These are phyloP conservation scores for Pilaira anomala DNA, from an alignment of 192 early-diverging fungal species.

Conservation along the genomic window DNA sequence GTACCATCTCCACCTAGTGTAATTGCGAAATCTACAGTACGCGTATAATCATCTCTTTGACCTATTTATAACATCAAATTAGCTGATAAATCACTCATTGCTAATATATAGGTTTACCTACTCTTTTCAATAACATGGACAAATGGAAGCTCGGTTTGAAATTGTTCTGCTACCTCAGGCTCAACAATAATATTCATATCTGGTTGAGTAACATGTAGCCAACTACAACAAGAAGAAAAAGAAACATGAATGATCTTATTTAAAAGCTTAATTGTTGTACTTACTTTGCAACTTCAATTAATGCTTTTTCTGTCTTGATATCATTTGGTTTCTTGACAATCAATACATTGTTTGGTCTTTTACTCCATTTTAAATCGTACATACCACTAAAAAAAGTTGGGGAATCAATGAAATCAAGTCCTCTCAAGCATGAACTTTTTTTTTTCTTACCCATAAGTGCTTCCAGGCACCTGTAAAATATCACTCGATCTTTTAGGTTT, in stretches of 20 bases:
- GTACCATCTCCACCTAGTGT: conserved; percentile 95
- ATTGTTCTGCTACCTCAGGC: conserved; percentile 56
- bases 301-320: conserved; percentile 57
- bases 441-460: conserved; percentile 46
- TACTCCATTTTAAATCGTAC: conserved; percentile 54
- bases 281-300: conserved; percentile 62
- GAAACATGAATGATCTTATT: background rate
- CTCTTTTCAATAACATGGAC: conserved; percentile 51
- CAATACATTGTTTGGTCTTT: conserved; percentile 66
- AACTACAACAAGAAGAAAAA: conserved; percentile 40
- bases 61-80: too few relatives aligned
- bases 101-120: conserved; percentile 26
- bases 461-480: conserved; percentile 49
- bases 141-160: conserved; percentile 49
- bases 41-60: conserved; percentile 56
- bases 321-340: conserved; percentile 82
- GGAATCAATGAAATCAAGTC: too few relatives aligned
- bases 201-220: conserved; percentile 65
- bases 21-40: conserved; percentile 80
- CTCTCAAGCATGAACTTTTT: background rate
- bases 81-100: too few relatives aligned
- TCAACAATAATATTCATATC: conserved; percentile 70
- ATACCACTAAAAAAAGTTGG: conserved; percentile 38
- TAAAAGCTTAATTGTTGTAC: conserved; percentile 3
- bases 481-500: conserved; percentile 28